Evolutionary conservation across 768 basidiomycete species (phyloP).

Genomic region (Chalciporus chontae): DNA sequence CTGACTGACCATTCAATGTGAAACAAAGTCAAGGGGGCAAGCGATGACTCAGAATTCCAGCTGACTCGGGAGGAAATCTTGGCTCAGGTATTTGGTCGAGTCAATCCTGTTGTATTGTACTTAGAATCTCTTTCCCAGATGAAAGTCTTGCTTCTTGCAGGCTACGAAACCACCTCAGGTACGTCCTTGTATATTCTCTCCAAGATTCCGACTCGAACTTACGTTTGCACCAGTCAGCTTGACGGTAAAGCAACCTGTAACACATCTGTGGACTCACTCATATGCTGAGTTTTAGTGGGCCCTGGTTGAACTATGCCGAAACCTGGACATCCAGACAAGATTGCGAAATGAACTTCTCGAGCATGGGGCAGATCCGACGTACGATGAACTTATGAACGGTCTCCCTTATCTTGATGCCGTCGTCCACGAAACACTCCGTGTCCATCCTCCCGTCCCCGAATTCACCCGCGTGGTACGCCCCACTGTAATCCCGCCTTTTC

Average conservation of each 20-base stretch:
- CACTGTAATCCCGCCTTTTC: no score
- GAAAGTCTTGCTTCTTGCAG: constrained; percentile 15
- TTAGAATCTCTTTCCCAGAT: constrained; percentile 6
- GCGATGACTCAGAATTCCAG: constrained; percentile 17
- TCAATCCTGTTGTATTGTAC: not conserved
- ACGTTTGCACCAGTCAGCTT: constrained; percentile 10
- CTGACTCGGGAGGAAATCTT: constrained; percentile 28
- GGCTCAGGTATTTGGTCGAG: constrained; percentile 13
- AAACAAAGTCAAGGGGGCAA: constrained; percentile 36
- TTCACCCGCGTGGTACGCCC: constrained; percentile 9
- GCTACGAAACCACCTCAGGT: constrained; percentile 23
- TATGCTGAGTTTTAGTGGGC: constrained; percentile 41
- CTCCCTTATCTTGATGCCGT: constrained; percentile 56
- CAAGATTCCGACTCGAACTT: not conserved
- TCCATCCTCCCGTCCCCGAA: constrained; percentile 38
- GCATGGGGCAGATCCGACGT: constrained; percentile 46
- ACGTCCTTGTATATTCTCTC: not conserved
- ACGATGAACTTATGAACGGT: constrained; percentile 46
- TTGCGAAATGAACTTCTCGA: constrained; percentile 47
- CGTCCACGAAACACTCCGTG: constrained; percentile 41
- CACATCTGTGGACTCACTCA: not conserved
- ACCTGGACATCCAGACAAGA: constrained; percentile 43
- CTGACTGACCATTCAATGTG: not conserved
- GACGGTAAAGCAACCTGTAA: not conserved
- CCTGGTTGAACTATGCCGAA: constrained; percentile 49